Evolutionary conservation across 1,284 basidiomycete genomes (phyloP).

Genomic region (Pseudozyma tsukubaensis): DNA sequence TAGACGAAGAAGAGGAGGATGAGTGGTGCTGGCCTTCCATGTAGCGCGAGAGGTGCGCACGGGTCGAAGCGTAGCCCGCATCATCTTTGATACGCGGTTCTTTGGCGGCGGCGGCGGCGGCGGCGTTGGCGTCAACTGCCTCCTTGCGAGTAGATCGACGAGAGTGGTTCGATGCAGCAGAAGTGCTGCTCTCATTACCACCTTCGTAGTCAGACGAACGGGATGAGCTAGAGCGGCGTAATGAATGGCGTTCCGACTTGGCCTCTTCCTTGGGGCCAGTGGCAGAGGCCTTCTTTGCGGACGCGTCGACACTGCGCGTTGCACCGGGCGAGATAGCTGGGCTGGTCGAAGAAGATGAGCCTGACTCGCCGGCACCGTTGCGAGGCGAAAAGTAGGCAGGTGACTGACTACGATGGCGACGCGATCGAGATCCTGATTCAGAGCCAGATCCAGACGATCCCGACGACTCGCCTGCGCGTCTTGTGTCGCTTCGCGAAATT

Average conservation of each 20-base stretch:
- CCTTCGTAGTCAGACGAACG: slow-evolving; percentile 35
- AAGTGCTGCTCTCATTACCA: slow-evolving; percentile 44
- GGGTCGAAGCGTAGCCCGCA: slow-evolving; percentile 34
- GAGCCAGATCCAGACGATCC: slow-evolving; percentile 28
- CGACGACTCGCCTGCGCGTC: slow-evolving; percentile 7
- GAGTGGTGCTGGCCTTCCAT: slow-evolving; percentile 32
- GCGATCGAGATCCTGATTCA: slow-evolving; percentile 25
- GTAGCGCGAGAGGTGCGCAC: slow-evolving; percentile 45
- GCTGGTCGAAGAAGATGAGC: slow-evolving; percentile 39
- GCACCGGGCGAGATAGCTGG: slow-evolving; percentile 34
- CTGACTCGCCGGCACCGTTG: slow-evolving; percentile 30
- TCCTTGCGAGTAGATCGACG: slow-evolving; percentile 30
- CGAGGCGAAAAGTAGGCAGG: slow-evolving; percentile 45
- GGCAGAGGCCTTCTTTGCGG: slow-evolving; percentile 8
- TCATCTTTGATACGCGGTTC: slow-evolving; percentile 36
- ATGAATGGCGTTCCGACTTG: slow-evolving; percentile 17
- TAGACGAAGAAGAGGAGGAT: slow-evolving; percentile 1
- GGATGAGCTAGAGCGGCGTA: slow-evolving; percentile 22
- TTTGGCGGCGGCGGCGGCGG: slow-evolving; percentile 3
- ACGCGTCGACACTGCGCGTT: slow-evolving; percentile 15
- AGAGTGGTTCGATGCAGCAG: slow-evolving; percentile 41
- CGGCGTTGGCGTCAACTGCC: neutral
- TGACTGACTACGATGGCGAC: slow-evolving; percentile 39
- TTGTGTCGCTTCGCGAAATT: slow-evolving; percentile 9
- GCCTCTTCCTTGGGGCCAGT: slow-evolving; percentile 7